phyloP scores from a whole-genome alignment of 805 yeast species.

The Candida patagonica region DNA sequence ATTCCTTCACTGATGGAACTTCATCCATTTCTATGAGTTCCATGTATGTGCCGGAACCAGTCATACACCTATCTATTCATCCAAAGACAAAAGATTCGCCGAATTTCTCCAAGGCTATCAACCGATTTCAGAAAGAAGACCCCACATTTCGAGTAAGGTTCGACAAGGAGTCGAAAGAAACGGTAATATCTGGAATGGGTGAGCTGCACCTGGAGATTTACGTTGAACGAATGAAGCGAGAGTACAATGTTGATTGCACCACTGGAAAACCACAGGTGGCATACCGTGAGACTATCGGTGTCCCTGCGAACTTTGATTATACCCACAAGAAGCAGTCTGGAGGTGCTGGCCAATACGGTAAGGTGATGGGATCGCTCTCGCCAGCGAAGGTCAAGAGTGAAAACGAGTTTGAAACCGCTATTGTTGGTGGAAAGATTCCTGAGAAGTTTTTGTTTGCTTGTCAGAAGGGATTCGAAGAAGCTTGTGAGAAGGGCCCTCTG shows the following conservation, averaged over 20 bases:
- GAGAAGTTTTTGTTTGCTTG: slow-evolving; percentile 93
- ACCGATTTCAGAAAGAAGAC: slow-evolving; percentile 96
- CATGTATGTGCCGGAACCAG: slow-evolving; percentile 99
- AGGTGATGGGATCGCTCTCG: slow-evolving; percentile 77
- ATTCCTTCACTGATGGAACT: slow-evolving; percentile 84
- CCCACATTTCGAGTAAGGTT: slow-evolving; percentile 93
- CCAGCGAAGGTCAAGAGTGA: slow-evolving; percentile 19
- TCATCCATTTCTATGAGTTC: slow-evolving; percentile 85
- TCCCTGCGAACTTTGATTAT: slow-evolving; percentile 72
- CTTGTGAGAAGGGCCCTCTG: slow-evolving; percentile 91
- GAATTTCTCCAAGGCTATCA: slow-evolving; percentile 92
- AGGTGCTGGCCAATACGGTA: slow-evolving; percentile 99
- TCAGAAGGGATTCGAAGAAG: slow-evolving; percentile 91
- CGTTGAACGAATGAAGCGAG: slow-evolving; percentile 97
- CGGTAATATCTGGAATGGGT: slow-evolving; percentile 96
- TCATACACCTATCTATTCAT: slow-evolving; percentile 80
- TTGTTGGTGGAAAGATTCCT: slow-evolving; percentile 95
- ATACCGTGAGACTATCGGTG: slow-evolving; percentile 83
- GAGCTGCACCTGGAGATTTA: slow-evolving; percentile 95
- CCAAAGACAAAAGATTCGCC: slow-evolving; percentile 83
- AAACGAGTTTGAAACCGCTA: slow-evolving; percentile 72
- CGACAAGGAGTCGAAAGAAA: slow-evolving; percentile 88
- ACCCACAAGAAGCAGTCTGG: slow-evolving; percentile 98
- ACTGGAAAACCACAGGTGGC: slow-evolving; percentile 98
- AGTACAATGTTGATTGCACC: slow-evolving; percentile 87